Base-by-base conservation (phyloP, 225 moss, liverwort and hornwort species). In the Climacium dendroides region DNA sequence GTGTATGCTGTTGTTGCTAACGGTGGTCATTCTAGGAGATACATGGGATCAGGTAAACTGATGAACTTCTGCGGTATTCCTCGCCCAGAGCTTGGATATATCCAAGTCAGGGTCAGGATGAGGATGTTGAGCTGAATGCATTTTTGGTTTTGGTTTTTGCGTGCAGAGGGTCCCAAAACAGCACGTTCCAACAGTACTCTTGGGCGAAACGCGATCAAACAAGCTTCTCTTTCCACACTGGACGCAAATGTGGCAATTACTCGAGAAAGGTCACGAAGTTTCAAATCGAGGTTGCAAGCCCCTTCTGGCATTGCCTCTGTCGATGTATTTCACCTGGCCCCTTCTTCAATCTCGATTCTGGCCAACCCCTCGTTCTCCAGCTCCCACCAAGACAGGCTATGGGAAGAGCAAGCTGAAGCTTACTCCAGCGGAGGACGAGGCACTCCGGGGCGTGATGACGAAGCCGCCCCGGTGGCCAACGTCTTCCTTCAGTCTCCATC, bases 391-490 rank as follows among this genome's bases (percentile, higher is more conserved):
- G 93, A 93, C 73, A 85, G 91, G 85, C 58, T 91, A 1, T 93
- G 91, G 91, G 91, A 93, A 80, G 91, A 93, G 91, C 93, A 93
- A 85, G 93, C 93, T 20, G 91, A 91, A 41, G 87, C 87, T 11
- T 91, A 91, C 58, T 93, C 93, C 84, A 93, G 91, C 63, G 93
- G 91, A 45, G 93, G 91, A 30, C 91, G 91, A 39, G 91, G 93
- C 43, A 93, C 91, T 58, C 91, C 91, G 10, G 91, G 93, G 45
- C 93, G 91, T 35, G 93, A 93, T 15, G 91, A 93, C 73, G 91
- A 89, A 29, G 58, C 90, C 25, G 81, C 85, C 24, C 29, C 89
- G 55, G 81, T 88, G 54, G 79, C 90, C 18, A 85, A 89, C 78
- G 74, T 82, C 15, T 87, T 90, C 79, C 85, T 87, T 45, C 92